Percentiles rank a stretch among this genome's conserved stretches.
These are phyloP conservation scores for Sequoia sempervirens DNA, from an alignment of 75 land plant species.

Conservation along the genomic window DNA sequence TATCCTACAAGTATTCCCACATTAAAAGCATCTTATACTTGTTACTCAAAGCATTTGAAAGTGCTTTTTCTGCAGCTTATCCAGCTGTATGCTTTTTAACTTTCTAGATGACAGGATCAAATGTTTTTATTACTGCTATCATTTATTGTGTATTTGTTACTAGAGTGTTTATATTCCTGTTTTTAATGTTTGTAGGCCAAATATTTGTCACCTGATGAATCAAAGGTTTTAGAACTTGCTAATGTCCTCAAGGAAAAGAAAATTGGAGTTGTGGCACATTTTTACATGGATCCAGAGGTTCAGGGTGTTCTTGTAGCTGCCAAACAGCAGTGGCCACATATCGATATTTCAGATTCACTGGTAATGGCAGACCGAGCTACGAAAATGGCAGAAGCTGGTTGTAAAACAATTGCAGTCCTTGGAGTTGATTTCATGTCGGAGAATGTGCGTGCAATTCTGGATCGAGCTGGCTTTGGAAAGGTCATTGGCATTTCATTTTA, in stretches of 20 bases:
- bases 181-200: constrained; percentile 55
- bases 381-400: constrained; percentile 90
- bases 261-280: constrained; percentile 96
- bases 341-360: constrained; percentile 92
- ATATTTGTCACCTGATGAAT: constrained; percentile 65
- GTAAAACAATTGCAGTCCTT: constrained; percentile 72
- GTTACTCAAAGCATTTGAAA: not conserved
- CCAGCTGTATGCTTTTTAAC: not conserved
- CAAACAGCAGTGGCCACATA: constrained; percentile 88
- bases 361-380: constrained; percentile 98
- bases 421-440: constrained; percentile 99
- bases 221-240: constrained; percentile 67
- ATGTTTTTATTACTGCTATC: not conserved
- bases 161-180: constrained; percentile 10
- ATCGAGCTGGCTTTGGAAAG: constrained; percentile 76
- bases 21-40: not conserved
- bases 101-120: not conserved
- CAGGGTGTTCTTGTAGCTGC: constrained; percentile 97
- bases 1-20: not conserved
- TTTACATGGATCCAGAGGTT: constrained; percentile 99
- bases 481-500: constrained; percentile 25
- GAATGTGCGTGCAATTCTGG: constrained; percentile 98
- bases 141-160: constrained; percentile 6
- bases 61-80: not conserved
- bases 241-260: constrained; percentile 55